Percentiles rank a stretch among this genome's conserved stretches.
phyloP scores from a whole-genome alignment of 2,329 filamentous ascomycete genomes.

The Cladosporium cucumerinum region DNA sequence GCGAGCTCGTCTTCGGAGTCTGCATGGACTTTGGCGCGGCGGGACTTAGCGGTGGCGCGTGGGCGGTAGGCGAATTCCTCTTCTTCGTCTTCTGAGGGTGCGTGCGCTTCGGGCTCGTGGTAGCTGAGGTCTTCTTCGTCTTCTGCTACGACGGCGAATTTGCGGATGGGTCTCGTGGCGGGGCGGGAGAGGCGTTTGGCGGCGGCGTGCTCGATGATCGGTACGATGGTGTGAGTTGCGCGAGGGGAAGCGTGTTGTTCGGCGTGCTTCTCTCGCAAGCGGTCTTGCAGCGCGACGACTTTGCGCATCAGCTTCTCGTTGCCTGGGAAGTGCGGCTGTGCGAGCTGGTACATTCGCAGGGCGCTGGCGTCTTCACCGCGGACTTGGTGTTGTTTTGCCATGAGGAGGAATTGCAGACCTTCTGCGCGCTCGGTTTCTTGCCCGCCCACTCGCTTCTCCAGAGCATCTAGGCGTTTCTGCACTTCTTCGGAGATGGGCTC shows the following conservation, averaged over 20 bases:
- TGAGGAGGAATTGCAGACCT: conserved; percentile 79
- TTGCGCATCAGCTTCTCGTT: conserved; percentile 69
- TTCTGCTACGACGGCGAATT: conserved; percentile 1
- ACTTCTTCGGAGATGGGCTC: conserved; percentile 67
- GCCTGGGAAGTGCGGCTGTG: conserved; percentile 78
- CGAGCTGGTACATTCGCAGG: conserved; percentile 80
- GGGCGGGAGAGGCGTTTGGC: conserved; percentile 3
- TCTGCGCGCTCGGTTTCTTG: conserved; percentile 72
- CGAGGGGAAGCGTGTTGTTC: conserved; percentile 19
- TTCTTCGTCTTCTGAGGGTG: conserved; percentile 33
- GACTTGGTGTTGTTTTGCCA: conserved; percentile 86
- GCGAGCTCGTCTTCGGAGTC: conserved; percentile 34
- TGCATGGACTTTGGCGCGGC: conserved; percentile 20
- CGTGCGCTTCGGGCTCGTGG: conserved; percentile 49
- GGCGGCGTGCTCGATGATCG: not conserved
- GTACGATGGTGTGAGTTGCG: not conserved
- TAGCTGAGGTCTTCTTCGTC: conserved; percentile 53
- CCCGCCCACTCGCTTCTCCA: conserved; percentile 80
- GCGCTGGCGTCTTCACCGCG: conserved; percentile 74
- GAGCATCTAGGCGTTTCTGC: conserved; percentile 73
- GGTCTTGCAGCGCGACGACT: conserved; percentile 53
- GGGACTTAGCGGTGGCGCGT: conserved; percentile 33
- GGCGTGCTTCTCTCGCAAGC: conserved; percentile 42
- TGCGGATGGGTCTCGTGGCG: conserved; percentile 16
- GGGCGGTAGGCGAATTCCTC: conserved; percentile 40